A percentile compares a stretch with the other conserved stretches of the same genome.
These are phyloP conservation scores for Carex myosuroides DNA, from an alignment of 176 grass and related monocot genomes.

Conservation along the genomic window DNA sequence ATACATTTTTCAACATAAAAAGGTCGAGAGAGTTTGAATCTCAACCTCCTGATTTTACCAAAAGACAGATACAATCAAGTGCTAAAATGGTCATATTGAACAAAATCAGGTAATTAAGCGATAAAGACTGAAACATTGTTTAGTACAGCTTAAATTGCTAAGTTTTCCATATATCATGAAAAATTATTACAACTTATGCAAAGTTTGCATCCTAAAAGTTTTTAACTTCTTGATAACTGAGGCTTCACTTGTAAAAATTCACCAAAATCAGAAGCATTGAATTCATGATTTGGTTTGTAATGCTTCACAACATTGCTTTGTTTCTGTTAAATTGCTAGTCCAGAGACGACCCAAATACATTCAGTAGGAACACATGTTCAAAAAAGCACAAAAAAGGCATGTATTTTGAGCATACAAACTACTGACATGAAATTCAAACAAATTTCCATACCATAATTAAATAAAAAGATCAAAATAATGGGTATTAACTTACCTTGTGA, in stretches of 20 bases:
- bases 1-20: background rate
- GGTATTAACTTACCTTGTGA: slow-evolving; percentile 42
- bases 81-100: background rate
- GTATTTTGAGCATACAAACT: background rate
- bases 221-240: background rate
- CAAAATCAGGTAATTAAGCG: background rate
- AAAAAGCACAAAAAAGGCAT: background rate
- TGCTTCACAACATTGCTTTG: background rate
- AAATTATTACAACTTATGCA: background rate
- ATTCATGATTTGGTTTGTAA: background rate
- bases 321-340: background rate
- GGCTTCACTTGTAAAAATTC: background rate
- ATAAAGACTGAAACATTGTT: background rate
- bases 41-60: background rate
- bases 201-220: background rate
- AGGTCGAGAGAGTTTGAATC: background rate
- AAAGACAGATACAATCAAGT: background rate
- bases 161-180: background rate
- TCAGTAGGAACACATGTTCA: background rate
- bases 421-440: background rate
- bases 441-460: background rate
- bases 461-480: slow-evolving; percentile 9
- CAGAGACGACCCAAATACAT: background rate
- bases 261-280: slow-evolving; percentile 5
- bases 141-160: background rate